A percentile compares a stretch with the other conserved stretches of the same genome.
These are phyloP conservation scores for Alternaria infectoria DNA, from an alignment of 2,329 filamentous ascomycete genomes.

Conservation along the genomic window DNA sequence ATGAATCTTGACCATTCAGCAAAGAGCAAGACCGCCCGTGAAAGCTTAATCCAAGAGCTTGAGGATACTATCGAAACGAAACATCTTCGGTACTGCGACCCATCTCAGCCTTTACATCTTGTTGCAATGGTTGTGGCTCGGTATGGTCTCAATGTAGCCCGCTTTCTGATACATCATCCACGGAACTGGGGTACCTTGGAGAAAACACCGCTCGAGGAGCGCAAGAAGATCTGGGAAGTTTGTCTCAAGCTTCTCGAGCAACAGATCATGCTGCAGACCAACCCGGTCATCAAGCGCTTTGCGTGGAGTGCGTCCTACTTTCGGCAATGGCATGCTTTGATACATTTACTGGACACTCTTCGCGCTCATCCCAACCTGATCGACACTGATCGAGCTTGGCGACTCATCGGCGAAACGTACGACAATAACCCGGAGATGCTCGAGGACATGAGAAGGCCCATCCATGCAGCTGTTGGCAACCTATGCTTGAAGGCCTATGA, in stretches of 20 bases:
- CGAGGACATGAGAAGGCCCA: slow-evolving; percentile 17
- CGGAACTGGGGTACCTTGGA: slow-evolving; percentile 61
- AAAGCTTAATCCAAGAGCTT: slow-evolving; percentile 40
- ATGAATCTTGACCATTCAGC: slow-evolving; percentile 4
- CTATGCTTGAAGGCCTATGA: slow-evolving; percentile 21
- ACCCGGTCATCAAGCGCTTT: slow-evolving; percentile 63
- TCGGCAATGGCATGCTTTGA: slow-evolving; percentile 66
- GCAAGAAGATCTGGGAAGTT: slow-evolving; percentile 1
- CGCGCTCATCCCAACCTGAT: slow-evolving; percentile 37
- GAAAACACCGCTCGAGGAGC: slow-evolving; percentile 68
- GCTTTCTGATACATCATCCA: slow-evolving; percentile 74
- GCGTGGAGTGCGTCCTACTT: slow-evolving; percentile 66
- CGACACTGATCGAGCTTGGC: slow-evolving; percentile 45
- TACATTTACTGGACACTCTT: slow-evolving; percentile 58
- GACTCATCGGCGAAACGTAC: slow-evolving; percentile 39
- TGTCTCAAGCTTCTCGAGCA: slow-evolving; percentile 69
- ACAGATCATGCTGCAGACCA: slow-evolving; percentile 65
- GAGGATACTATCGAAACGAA: slow-evolving; percentile 48
- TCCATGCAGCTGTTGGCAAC: slow-evolving; percentile 19
- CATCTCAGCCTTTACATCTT: slow-evolving; percentile 64
- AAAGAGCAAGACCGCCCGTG: slow-evolving; percentile 7
- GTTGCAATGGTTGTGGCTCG: slow-evolving; percentile 67
- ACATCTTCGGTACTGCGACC: slow-evolving; percentile 43
- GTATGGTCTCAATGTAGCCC: slow-evolving; percentile 75
- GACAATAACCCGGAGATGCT: slow-evolving; percentile 34